Evolutionary conservation across 2,329 filamentous ascomycete genomes (phyloP), one percentile per base, ranked within the genome.

Genomic region (Stachybotrys chartarum): DNA sequence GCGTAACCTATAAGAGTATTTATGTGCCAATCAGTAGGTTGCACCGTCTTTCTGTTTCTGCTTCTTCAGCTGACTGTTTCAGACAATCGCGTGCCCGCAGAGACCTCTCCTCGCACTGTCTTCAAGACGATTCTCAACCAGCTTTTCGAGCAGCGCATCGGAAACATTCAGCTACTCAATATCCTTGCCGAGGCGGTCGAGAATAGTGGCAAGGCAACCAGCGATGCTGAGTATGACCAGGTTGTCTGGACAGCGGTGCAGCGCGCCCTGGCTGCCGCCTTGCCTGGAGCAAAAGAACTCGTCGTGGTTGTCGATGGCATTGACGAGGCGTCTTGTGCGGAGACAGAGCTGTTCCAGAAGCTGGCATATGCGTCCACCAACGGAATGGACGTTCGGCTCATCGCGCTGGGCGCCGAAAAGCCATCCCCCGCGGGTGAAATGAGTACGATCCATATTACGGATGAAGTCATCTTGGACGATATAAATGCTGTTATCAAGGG

Each of bases 271-370:
- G 53, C 53, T 1, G 58, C 68, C 6, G 59, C 63, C 7, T 61
- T 69, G 3, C 60, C 59, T 3, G 65, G 66, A 7, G 63, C 67
- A 1, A 71, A 67, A 54, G 67, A 71, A 32, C 58, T 74, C 0
- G 65, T 73, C 18, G 56, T 74, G 6, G 63, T 74, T 14, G 60
- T 74, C 10, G 71, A 74, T 49, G 72, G 71, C 17, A 56, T 70
- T 3, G 72, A 73, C 32, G 71, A 73, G 57, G 62, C 64, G 7
- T 59, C 60, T 6, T 64, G 66, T 39, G 66, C 65, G 3, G 68
- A 72, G 50, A 35, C 59, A 1, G 46, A 54, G 8, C 47, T 74
- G 8, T 57, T 70, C 11, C 54, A 68, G 31, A 64, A 61, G 30
- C 60, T 74, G 5, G 61, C 51, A 7, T 51, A 55, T 3, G 64